Evolutionary conservation across 1,139 yeast genomes (phyloP), one percentile per base, ranked within the genome.

Genomic region (Geotrichum fermentans): DNA sequence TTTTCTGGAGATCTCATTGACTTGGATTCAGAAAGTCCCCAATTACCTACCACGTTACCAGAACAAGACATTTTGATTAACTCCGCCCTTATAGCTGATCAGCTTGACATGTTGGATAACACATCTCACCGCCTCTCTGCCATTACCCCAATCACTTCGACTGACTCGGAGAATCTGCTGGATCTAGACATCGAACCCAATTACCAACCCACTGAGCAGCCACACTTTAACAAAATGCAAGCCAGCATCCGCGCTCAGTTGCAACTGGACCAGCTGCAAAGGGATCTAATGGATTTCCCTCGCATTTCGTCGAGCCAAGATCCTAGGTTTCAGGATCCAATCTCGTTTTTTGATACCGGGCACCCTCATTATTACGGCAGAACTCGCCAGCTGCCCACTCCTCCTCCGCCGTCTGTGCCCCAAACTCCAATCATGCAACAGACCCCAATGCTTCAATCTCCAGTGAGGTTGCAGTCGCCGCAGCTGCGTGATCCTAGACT

Each of bases 191-290:
- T 42, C 2, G 41, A 43, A n/a, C 42, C 42, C 1, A 10, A 11
- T 11, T 21, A 11, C 16, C 36, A 18, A 36, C 47, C 5, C 42
- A 39, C 2, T 20, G 14, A 6, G 20, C 39, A 2, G 1, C 26
- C 28, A 4, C 35, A 36, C 22, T 13, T 43, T 10, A 18, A 41
- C 4, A 36, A 29, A 28, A 40, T 45, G 49, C 49, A 45, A 24
- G 49, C 49, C 3, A 45, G 39, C 21, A 17, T 45, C 10, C 24
- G 49, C 2, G 43, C 49, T 26, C 49, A 45, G 36, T 30, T 45
- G 2, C 49, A 45, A 20, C 36, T 45, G 26, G 40, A 37, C 18
- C 49, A 45, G 29, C 32, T 45, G 20, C 49, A 45, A 11, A 16
- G 40, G 3, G 44, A 45, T 8, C n/a, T 45, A 34, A 22, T 42